Conservation (phyloP, 1,284 basidiomycete genomes). For the Tilletia caries region DNA sequence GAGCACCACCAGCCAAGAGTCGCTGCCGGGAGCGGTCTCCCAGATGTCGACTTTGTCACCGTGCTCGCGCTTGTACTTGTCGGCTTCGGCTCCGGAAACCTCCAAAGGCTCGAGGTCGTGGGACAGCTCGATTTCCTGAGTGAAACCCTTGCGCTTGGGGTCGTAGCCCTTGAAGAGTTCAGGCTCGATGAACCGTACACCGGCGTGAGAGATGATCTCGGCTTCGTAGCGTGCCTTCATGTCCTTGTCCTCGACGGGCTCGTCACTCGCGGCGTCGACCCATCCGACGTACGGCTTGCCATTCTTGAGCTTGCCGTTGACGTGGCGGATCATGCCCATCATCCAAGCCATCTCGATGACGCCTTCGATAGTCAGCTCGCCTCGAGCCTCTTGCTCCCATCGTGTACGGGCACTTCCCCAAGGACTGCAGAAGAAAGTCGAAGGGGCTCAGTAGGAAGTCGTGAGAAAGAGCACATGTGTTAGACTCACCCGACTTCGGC, state of each 20-base stretch:
- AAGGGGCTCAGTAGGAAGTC: background rate
- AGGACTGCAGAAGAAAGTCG: conserved; percentile 56
- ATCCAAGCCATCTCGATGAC: conserved; percentile 99
- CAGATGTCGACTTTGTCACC: conserved; percentile 94
- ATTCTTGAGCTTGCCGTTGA: conserved; percentile 90
- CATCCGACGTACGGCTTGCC: conserved; percentile 88
- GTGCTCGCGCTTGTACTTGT: conserved; percentile 94
- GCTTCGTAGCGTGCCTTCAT: conserved; percentile 90
- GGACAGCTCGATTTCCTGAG: conserved; percentile 92
- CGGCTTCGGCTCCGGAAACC: conserved; percentile 81
- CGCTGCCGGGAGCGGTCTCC: conserved; percentile 74
- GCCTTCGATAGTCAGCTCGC: conserved; percentile 69
- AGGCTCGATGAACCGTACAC: conserved; percentile 93
- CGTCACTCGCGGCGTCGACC: conserved; percentile 90
- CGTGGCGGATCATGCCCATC: conserved; percentile 98
- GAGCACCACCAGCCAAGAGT: conserved; percentile 85
- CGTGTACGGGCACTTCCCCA: conserved; percentile 98
- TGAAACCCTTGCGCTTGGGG: conserved; percentile 92
- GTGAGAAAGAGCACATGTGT: background rate
- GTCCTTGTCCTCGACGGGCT: conserved; percentile 98
- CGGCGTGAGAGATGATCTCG: conserved; percentile 86
- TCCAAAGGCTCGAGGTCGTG: conserved; percentile 97
- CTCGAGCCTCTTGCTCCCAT: conserved; percentile 68
- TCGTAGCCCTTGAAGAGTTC: conserved; percentile 96
- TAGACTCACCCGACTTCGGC: conserved; percentile 72